These are phyloP conservation scores for Fusarium falciforme DNA, from an alignment of 2,329 filamentous ascomycete species.

Conservation along the genomic window DNA sequence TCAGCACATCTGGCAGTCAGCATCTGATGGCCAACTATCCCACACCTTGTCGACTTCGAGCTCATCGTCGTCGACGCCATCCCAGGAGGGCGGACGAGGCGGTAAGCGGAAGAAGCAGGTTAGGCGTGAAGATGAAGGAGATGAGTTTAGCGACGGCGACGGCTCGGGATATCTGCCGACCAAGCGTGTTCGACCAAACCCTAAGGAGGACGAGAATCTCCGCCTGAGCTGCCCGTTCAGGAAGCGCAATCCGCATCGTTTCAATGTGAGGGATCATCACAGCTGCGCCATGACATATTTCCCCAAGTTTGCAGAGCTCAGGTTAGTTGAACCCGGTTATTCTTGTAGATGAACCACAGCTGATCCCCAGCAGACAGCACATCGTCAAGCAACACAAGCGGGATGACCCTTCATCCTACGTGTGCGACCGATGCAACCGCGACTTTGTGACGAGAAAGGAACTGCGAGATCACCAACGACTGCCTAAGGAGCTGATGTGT, in stretches of 20 bases:
- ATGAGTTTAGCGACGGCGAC: conserved; percentile 51
- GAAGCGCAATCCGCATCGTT: conserved; percentile 57
- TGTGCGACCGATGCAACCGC: conserved; percentile 55
- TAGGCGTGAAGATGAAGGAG: conserved; percentile 47
- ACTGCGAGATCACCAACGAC: conserved; percentile 53
- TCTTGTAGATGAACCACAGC: background rate
- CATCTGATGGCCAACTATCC: conserved; percentile 44
- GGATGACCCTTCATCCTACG: conserved; percentile 54
- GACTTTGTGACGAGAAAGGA: conserved; percentile 54
- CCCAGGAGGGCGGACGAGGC: conserved; percentile 40
- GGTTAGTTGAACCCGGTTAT: conserved; percentile 36
- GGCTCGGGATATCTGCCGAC: conserved; percentile 43
- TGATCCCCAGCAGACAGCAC: conserved; percentile 49
- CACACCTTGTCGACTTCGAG: conserved; percentile 48
- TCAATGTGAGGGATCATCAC: conserved; percentile 59
- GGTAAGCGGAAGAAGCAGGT: conserved; percentile 53
- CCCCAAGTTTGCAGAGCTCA: conserved; percentile 54
- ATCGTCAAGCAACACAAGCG: conserved; percentile 58
- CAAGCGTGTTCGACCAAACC: conserved; percentile 48
- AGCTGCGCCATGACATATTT: conserved; percentile 58
- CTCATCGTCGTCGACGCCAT: conserved; percentile 47
- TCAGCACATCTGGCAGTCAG: conserved; percentile 48
- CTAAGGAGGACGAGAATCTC: conserved; percentile 52
- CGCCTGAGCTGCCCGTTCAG: conserved; percentile 58
- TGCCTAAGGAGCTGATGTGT: conserved; percentile 56